Percentiles rank a stretch among this genome's conserved stretches.
phyloP scores from a whole-genome alignment of 495 filamentous ascomycete genomes.

The Penicillium bovifimosum region DNA sequence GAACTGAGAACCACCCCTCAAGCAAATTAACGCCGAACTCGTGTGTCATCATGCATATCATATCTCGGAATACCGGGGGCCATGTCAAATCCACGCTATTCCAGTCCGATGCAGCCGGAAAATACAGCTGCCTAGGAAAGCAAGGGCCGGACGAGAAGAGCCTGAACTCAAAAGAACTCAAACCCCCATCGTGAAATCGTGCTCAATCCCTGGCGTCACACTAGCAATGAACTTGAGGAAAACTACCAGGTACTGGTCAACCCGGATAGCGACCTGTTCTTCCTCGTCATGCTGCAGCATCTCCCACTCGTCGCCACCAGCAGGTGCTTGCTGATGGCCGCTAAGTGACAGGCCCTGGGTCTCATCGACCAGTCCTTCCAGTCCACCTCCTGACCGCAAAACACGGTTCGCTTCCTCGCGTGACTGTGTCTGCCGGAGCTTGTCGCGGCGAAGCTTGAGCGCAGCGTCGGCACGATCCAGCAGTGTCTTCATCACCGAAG shows the following conservation, averaged over 20 bases:
- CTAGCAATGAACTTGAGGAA: constrained; percentile 98
- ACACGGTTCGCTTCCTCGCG: constrained; percentile 36
- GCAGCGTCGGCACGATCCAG: constrained; percentile 93
- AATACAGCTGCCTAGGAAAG: neutral
- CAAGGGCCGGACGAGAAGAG: neutral
- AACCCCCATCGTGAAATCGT: constrained; percentile 98
- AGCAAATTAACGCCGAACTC: constrained; percentile 21
- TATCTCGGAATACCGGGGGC: neutral
- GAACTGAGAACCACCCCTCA: neutral
- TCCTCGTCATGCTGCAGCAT: constrained; percentile 63
- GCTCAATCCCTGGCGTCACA: constrained; percentile 94
- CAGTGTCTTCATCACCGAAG: constrained; percentile 94
- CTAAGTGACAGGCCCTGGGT: constrained; percentile 43
- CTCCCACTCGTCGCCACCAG: constrained; percentile 81
- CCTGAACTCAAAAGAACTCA: constrained; percentile 28
- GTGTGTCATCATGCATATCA: constrained; percentile 21
- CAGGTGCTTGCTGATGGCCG: constrained; percentile 49
- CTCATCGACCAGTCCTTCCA: constrained; percentile 62
- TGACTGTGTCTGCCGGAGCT: constrained; percentile 52
- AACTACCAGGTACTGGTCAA: constrained; percentile 96
- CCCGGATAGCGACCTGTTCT: constrained; percentile 83
- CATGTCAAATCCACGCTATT: neutral
- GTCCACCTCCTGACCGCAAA: constrained; percentile 46
- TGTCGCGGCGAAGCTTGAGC: constrained; percentile 80
- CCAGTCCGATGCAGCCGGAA: neutral